Percentiles rank a stretch among this genome's conserved stretches.
phyloP scores from a whole-genome alignment of 2,329 filamentous ascomycete species.

The Pseudogymnoascus sp. region DNA sequence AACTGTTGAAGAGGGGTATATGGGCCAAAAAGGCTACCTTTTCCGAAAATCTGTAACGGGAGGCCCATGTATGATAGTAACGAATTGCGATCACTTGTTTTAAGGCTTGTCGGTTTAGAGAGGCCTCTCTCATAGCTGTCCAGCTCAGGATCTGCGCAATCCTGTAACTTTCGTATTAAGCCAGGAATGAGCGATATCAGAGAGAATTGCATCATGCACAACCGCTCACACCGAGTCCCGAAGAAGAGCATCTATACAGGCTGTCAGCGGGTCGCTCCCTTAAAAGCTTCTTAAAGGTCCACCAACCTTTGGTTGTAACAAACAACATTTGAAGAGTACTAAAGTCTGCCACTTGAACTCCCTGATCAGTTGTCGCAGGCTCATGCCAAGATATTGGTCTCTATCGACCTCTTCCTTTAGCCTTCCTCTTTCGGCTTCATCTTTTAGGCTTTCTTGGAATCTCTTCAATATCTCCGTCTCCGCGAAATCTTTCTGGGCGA shows the following conservation, averaged over 20 bases:
- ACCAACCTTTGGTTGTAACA: conserved; percentile 84
- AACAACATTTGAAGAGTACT: conserved; percentile 84
- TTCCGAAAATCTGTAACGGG: conserved; percentile 90
- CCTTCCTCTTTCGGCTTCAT: conserved; percentile 51
- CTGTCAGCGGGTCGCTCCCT: conserved; percentile 14
- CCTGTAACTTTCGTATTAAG: conserved; percentile 82
- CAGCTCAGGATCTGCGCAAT: conserved; percentile 90
- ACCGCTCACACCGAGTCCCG: conserved; percentile 84
- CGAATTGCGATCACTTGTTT: conserved; percentile 85
- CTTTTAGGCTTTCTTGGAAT: conserved; percentile 81
- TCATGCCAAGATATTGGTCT: conserved; percentile 84
- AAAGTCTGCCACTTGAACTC: conserved; percentile 94
- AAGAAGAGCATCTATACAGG: conserved; percentile 85
- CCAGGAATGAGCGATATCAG: conserved; percentile 92
- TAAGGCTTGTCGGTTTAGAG: conserved; percentile 72
- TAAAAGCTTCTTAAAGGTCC: conserved; percentile 6
- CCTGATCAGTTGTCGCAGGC: conserved; percentile 81
- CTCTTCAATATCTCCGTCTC: conserved; percentile 83
- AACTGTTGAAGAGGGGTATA: conserved; percentile 96
- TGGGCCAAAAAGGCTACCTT: conserved; percentile 89
- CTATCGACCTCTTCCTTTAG: conserved; percentile 61
- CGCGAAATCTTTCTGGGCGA: conserved; percentile 85
- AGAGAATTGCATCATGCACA: conserved; percentile 98
- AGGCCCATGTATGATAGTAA: conserved; percentile 90
- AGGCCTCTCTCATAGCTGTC: conserved; percentile 72